These are phyloP conservation scores for Saccharomyces jurei DNA, from an alignment of 805 yeast species.

Conservation along the genomic window DNA sequence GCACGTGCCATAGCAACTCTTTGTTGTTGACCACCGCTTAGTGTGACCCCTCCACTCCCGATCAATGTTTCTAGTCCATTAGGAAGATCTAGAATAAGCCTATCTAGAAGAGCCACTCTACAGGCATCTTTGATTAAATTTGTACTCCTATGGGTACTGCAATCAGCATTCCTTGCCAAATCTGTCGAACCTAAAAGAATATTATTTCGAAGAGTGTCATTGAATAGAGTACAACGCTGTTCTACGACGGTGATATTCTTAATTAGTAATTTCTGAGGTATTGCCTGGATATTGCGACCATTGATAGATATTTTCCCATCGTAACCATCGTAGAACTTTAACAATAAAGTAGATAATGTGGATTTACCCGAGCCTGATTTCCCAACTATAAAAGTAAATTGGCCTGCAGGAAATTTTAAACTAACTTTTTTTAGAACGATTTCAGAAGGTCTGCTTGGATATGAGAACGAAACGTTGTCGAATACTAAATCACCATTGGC, in stretches of 20 bases:
- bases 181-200: slow-evolving; percentile 42
- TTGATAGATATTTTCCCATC: slow-evolving; percentile 56
- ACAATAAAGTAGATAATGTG: slow-evolving; percentile 55
- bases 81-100: slow-evolving; percentile 41
- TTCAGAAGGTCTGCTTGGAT: slow-evolving; percentile 46
- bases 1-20: slow-evolving; percentile 82
- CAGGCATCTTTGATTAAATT: slow-evolving; percentile 37
- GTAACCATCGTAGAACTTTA: slow-evolving; percentile 46
- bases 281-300: slow-evolving; percentile 36
- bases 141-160: slow-evolving; percentile 17
- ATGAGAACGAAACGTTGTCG: slow-evolving; percentile 50
- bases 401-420: slow-evolving; percentile 39
- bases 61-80: slow-evolving; percentile 49
- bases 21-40: slow-evolving; percentile 92
- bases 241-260: slow-evolving; percentile 65
- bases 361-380: slow-evolving; percentile 93
- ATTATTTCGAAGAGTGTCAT: slow-evolving; percentile 55
- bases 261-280: slow-evolving; percentile 46
- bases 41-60: slow-evolving; percentile 37
- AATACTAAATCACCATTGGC: slow-evolving; percentile 36
- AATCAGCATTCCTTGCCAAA: slow-evolving; percentile 10
- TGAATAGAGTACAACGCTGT: slow-evolving; percentile 61
- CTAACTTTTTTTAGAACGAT: slow-evolving; percentile 41
- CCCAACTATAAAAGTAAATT: slow-evolving; percentile 65
- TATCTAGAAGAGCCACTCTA: slow-evolving; percentile 43